Evolutionary conservation across 202 grass and related monocot genomes (phyloP), one percentile per base, ranked within the genome.

Genomic region (Tripidium arundinaceum): DNA sequence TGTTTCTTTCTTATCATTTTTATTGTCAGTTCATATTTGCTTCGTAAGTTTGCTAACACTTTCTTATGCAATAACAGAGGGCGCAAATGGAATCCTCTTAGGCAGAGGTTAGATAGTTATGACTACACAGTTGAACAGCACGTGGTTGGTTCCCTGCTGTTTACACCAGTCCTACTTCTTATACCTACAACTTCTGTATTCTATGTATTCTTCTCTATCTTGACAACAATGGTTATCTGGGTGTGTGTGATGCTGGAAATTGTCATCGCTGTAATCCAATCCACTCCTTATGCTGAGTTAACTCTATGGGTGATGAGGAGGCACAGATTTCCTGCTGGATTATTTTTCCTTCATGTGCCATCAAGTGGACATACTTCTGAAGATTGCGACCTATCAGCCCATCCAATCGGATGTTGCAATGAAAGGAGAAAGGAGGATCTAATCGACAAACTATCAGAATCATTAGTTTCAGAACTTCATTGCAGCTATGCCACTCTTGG

Each of bases 121-220:
- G 86, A 87, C 33, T 94, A 94, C 81, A 91, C 95, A 52, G 95
- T 98, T 87, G 92, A 98, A 85, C 95, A 98, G 62, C 95, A 98
- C 83, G 92, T 98, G 36, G 92, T 98, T 75, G 95, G 95, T 79
- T 98, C 92, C 22, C 85, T 98, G 77, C 86, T 98, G 62, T 94
- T 98, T 85, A 91, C 92, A 83, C 92, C 95, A 54, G 81, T 98
- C 47, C 83, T 98, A 55, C 86, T 98, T 54, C 92, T 98, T 65
- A 83, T 98, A 71, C 95, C 95, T 25, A 93, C 92, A 36, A 91
- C 88, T 74, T 98, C 95, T 64, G 87, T 91, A 58, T 98, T 98
- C 88, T 94, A 98, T 60, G 87, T 98, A 73, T 98, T 98, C 72
- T 98, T 94, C 80, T 89, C 95, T 62, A 93, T 92, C 75, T 80